These are phyloP conservation scores for Pseudogymnoascus sp. DNA, from an alignment of 2,329 filamentous ascomycete genomes.

Conservation along the genomic window DNA sequence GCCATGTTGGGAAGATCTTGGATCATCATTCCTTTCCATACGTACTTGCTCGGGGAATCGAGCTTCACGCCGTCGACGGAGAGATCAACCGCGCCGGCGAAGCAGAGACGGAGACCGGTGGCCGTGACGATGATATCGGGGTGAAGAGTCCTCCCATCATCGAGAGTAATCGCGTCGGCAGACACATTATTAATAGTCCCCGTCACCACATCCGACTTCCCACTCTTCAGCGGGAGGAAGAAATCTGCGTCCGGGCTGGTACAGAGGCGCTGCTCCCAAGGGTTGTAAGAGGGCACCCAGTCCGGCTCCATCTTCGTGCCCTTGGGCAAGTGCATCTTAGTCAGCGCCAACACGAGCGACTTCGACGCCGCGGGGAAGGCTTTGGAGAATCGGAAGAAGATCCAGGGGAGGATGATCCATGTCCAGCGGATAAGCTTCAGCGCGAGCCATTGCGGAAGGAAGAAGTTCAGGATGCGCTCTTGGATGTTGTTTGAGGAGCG, in stretches of 20 bases:
- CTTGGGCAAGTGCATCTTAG: constrained; percentile 39
- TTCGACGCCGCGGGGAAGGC: constrained; percentile 39
- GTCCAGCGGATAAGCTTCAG: constrained; percentile 39
- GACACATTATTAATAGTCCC: constrained; percentile 40
- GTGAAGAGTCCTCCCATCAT: constrained; percentile 36
- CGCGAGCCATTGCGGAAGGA: constrained; percentile 37
- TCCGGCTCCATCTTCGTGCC: constrained; percentile 43
- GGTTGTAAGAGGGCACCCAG: constrained; percentile 46
- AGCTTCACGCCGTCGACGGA: constrained; percentile 42
- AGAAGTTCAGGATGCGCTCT: constrained; percentile 29
- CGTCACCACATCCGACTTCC: constrained; percentile 36
- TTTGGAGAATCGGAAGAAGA: constrained; percentile 33
- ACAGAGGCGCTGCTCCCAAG: constrained; percentile 64
- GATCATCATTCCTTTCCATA: constrained; percentile 55
- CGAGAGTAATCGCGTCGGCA: constrained; percentile 34
- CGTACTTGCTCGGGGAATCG: constrained; percentile 36
- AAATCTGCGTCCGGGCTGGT: constrained; percentile 42
- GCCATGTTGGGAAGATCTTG: constrained; percentile 53
- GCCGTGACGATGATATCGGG: constrained; percentile 59
- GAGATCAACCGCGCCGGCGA: constrained; percentile 46
- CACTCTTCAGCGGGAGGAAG: constrained; percentile 33
- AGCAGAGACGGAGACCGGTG: constrained; percentile 49
- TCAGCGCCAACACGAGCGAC: constrained; percentile 34
- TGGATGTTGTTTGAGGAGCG: constrained; percentile 37
- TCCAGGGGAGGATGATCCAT: constrained; percentile 34